Evolutionary conservation across 805 yeast species (phyloP), one percentile per base, ranked within the genome.

Genomic region (Hanseniaspora lindneri): DNA sequence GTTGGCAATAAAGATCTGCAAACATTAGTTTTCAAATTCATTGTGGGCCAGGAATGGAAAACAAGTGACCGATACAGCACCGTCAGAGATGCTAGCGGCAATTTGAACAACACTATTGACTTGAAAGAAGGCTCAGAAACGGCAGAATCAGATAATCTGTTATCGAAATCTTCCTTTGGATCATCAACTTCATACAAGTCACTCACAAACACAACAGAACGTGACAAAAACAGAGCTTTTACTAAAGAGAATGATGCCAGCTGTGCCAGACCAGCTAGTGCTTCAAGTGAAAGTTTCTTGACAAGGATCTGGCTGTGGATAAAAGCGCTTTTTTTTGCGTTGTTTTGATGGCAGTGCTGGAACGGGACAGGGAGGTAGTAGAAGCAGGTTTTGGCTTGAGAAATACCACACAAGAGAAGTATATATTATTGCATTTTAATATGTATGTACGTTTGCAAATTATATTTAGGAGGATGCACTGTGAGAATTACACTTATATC

Each of bases 231-330:
- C 17, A 20, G 6, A 14, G 30, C 4, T 28, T 16, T 10, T 35
- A 10, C 19, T 11, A 24, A 35, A n/a, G 48, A 39, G 5, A 41
- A 36, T 19, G 42, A 28, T 16, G 30, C 49, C 14, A n/a, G 19
- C 23, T 21, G 21, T 13, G 39, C 49, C 10, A 46, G 43, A 3
- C 23, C 43, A 17, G 43, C 30, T 25, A 43, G 49, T 19, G 39
- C 49, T 2, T 24, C 13, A 13, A 34, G 27, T 19, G 49, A 46
- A 32, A 46, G 34, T 13, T 9, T 46, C 7, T 39, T 21, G 10
- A 16, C 11, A 27, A 39, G 39, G 19, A 30, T 46, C 11, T 39
- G 43, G 42, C 8, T 46, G 5, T 46, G 49, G 49, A 7, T 46
- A 20, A 37, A 37, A 24, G 41, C 41, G 7, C 16, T 37, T 24